These are phyloP conservation scores for Paramarasmius palmivorus DNA, from an alignment of 1,284 basidiomycete species.

Conservation along the genomic window DNA sequence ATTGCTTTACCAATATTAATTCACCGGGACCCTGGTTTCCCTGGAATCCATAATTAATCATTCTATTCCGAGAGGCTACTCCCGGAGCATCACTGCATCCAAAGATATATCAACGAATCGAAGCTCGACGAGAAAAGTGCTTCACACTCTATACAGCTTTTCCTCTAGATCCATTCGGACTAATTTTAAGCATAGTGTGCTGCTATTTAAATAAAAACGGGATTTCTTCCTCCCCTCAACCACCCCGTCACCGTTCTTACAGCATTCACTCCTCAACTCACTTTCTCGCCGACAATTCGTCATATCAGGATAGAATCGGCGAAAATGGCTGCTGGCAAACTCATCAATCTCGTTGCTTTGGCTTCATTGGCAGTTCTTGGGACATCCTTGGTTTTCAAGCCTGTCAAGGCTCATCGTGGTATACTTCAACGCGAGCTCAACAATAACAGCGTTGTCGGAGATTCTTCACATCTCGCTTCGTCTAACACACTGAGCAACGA, in stretches of 20 bases:
- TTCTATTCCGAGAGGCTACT: no score
- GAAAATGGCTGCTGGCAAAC: conserved; percentile 56
- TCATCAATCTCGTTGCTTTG: conserved; percentile 58
- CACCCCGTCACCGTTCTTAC: not conserved
- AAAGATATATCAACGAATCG: no score
- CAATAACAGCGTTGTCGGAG: not conserved
- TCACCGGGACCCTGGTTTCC: no score
- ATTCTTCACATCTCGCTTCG: not conserved
- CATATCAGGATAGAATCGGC: conserved; percentile 13
- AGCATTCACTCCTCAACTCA: conserved; percentile 17
- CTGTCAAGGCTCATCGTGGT: conserved; percentile 47
- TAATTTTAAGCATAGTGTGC: no score
- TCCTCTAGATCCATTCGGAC: no score
- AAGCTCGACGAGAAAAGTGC: no score
- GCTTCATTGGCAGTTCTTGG: conserved; percentile 58
- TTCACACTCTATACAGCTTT: no score
- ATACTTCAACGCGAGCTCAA: conserved; percentile 33
- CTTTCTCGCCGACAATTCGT: conserved; percentile 11
- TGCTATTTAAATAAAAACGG: not conserved
- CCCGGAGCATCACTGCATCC: no score
- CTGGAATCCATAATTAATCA: no score
- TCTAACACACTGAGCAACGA: not conserved
- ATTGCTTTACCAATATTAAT: no score
- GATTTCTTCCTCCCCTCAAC: not conserved
- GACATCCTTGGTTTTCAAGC: conserved; percentile 44